These are phyloP conservation scores for Thalassiosira profunda DNA, from an alignment of 108 stramenopile genomes.

Conservation along the genomic window DNA sequence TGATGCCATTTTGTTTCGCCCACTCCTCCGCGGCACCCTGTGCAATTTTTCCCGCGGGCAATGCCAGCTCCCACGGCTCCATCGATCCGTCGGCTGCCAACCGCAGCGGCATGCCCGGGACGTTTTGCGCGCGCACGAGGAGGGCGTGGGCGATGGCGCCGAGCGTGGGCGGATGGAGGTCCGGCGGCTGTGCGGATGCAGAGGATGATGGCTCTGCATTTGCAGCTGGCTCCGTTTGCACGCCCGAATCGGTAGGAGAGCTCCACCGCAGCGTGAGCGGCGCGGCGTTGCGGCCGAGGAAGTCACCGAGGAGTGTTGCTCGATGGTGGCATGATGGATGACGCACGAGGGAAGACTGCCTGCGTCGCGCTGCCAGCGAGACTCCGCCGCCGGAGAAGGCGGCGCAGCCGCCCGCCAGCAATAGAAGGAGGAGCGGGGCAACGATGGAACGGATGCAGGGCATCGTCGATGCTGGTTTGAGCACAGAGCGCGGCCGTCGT, in stretches of 20 bases:
- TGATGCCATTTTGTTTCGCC: background rate
- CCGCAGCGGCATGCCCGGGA: constrained; percentile 24
- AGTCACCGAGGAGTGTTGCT: background rate
- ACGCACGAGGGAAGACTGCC: background rate
- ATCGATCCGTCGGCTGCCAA: constrained; percentile 31
- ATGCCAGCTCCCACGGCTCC: constrained; percentile 42
- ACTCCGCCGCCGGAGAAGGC: too few relatives aligned
- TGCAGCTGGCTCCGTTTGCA: too few relatives aligned
- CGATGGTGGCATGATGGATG: background rate
- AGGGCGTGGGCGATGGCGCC: constrained; percentile 27
- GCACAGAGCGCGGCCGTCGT: too few relatives aligned
- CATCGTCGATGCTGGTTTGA: too few relatives aligned
- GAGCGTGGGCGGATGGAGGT: constrained; percentile 31
- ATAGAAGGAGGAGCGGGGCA: too few relatives aligned
- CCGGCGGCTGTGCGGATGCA: background rate
- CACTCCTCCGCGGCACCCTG: constrained; percentile 25
- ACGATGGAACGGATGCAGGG: too few relatives aligned
- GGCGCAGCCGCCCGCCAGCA: background rate
- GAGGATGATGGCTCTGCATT: background rate
- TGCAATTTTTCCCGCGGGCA: constrained; percentile 35
- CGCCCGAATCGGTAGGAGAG: background rate
- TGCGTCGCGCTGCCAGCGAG: too few relatives aligned
- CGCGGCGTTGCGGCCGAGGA: background rate
- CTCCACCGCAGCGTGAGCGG: background rate
- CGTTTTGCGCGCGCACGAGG: constrained; percentile 38